Conservation (phyloP, 768 basidiomycete genomes). For the Macrolepiota fuliginosa region DNA sequence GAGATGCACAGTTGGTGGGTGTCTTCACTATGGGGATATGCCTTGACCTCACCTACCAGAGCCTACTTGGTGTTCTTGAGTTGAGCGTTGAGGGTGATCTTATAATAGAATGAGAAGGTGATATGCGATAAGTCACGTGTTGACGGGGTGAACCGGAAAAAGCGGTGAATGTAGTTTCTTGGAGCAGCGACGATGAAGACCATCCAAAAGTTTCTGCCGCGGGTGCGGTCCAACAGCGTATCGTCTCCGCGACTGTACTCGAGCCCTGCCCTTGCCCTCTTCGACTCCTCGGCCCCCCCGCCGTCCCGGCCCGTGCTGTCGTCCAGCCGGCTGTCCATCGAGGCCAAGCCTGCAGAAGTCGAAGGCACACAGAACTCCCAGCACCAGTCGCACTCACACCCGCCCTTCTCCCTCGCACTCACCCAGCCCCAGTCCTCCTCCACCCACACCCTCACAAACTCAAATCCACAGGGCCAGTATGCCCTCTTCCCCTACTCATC, state of each 20-base stretch:
- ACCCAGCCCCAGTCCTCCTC: constrained; percentile 16
- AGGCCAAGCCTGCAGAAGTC: constrained; percentile 16
- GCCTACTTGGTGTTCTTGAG: no score
- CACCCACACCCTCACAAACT: neutral
- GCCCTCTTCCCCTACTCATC: constrained; percentile 35
- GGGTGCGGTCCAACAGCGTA: constrained; percentile 43
- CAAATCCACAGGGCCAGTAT: constrained; percentile 11
- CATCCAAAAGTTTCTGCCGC: constrained; percentile 44
- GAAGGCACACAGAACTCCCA: constrained; percentile 16
- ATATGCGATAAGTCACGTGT: neutral
- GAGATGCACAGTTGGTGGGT: no score
- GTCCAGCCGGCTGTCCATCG: constrained; percentile 16
- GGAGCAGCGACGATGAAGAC: constrained; percentile 36
- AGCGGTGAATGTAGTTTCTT: neutral
- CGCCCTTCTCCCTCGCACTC: constrained; percentile 17
- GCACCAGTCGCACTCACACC: constrained; percentile 13
- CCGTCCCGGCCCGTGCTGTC: constrained; percentile 18
- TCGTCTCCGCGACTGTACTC: constrained; percentile 41
- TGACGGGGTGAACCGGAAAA: neutral
- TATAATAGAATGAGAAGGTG: neutral
- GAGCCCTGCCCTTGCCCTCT: constrained; percentile 26
- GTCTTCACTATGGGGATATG: no score
- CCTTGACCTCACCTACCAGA: no score
- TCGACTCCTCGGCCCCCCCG: constrained; percentile 22
- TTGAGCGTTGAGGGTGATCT: no score